Conservation (phyloP, 106 monocot species). For the Dioscorea zingiberensis region DNA sequence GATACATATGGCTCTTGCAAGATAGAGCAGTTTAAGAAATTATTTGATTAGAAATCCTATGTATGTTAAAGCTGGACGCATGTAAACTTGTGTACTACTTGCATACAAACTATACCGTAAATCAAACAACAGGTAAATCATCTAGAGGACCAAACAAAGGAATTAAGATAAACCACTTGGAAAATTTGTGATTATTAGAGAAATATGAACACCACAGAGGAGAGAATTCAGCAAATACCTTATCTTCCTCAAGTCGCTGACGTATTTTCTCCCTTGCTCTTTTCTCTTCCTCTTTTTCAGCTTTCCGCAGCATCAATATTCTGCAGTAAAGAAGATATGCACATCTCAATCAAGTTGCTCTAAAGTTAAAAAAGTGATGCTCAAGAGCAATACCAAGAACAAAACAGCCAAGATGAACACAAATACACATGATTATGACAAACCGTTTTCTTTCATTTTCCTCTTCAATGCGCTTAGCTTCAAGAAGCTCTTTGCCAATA, state of each 20-base stretch:
- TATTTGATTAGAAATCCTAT: too few species aligned
- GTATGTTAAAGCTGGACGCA: too few species aligned
- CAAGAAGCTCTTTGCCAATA: conserved; percentile 88
- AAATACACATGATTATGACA: conserved; percentile 5
- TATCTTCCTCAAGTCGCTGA: conserved; percentile 90
- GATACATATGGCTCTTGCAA: too few species aligned
- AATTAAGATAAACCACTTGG: too few species aligned
- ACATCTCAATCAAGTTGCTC: not conserved
- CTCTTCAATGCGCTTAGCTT: conserved; percentile 95
- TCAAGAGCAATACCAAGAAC: not conserved
- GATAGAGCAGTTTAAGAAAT: too few species aligned
- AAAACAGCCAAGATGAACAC: not conserved
- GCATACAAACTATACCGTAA: too few species aligned
- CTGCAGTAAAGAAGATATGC: conserved; percentile 21
- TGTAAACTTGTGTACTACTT: too few species aligned
- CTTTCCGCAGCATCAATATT: conserved; percentile 69
- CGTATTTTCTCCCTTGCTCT: conserved; percentile 97
- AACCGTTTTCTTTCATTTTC: conserved; percentile 96
- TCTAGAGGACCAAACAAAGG: too few species aligned
- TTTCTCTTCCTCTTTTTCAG: conserved; percentile 99
- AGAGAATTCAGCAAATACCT: conserved; percentile 33
- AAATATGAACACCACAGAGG: too few species aligned
- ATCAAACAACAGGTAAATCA: too few species aligned
- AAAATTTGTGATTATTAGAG: too few species aligned
- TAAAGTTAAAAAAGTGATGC: not conserved